phyloP scores from a whole-genome alignment of 1,284 basidiomycete genomes.

The Cryptococcus jaspeensis region DNA sequence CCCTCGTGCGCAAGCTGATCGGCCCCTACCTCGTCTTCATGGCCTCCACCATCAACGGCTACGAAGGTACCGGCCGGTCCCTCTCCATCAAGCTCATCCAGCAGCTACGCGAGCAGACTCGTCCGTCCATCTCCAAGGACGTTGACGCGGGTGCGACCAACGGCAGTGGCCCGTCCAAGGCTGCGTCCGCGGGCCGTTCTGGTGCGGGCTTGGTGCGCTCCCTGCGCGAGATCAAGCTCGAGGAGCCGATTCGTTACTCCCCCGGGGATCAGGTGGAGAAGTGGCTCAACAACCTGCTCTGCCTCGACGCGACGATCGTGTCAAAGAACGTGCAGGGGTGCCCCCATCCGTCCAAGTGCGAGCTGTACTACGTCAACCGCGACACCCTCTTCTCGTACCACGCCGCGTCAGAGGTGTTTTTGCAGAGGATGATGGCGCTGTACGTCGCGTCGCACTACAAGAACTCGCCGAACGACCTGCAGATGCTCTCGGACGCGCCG shows the following conservation, averaged over 20 bases:
- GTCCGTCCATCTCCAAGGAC: constrained; percentile 61
- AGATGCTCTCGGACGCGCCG: constrained; percentile 93
- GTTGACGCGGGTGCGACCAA: constrained; percentile 42
- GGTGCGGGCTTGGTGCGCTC: constrained; percentile 61
- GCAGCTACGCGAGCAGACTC: constrained; percentile 86
- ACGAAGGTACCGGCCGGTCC: constrained; percentile 97
- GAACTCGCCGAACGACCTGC: constrained; percentile 97
- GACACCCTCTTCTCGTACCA: constrained; percentile 98
- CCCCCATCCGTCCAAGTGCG: constrained; percentile 90
- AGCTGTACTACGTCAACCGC: constrained; percentile 91
- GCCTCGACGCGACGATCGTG: constrained; percentile 84
- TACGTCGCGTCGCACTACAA: constrained; percentile 99
- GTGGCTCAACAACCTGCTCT: constrained; percentile 90
- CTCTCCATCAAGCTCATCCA: constrained; percentile 97
- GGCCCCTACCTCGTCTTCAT: constrained; percentile 98
- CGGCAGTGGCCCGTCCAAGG: constrained; percentile 37
- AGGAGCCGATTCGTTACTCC: constrained; percentile 91
- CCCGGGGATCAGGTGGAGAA: constrained; percentile 85
- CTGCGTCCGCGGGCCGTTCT: constrained; percentile 41
- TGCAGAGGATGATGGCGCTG: constrained; percentile 97
- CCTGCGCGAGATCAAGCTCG: constrained; percentile 90
- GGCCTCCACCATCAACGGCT: constrained; percentile 98
- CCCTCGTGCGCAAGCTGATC: constrained; percentile 89
- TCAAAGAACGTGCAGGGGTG: constrained; percentile 69
- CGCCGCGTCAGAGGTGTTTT: constrained; percentile 91